Percentiles rank a stretch among this genome's conserved stretches.
Evolutionary conservation across 768 basidiomycete genomes (phyloP).

Genomic region (Boletus sp.): DNA sequence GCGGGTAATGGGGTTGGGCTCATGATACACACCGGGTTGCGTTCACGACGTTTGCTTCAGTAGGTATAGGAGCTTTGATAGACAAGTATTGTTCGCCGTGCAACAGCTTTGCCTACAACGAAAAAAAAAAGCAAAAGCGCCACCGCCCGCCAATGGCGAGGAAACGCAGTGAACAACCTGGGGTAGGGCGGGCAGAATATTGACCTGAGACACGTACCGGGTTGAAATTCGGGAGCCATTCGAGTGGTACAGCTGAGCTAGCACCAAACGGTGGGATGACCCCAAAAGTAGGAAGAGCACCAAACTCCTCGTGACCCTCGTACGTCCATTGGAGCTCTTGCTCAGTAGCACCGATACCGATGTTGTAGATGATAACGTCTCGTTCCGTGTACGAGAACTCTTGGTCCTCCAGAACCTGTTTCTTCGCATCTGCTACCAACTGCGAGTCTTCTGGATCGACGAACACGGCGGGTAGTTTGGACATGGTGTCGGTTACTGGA

Average conservation of each 20-base stretch:
- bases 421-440: constrained; percentile 81
- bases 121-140: not conserved
- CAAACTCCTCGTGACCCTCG: constrained; percentile 85
- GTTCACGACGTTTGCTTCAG: constrained; percentile 74
- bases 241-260: constrained; percentile 61
- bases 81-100: constrained; percentile 96
- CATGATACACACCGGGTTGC: constrained; percentile 51
- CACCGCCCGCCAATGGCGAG: not conserved
- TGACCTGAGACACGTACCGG: constrained; percentile 54
- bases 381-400: constrained; percentile 80
- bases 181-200: not conserved
- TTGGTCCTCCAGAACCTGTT: constrained; percentile 45
- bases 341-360: constrained; percentile 91
- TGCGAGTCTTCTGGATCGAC: constrained; percentile 79
- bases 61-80: constrained; percentile 85
- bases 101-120: constrained; percentile 79
- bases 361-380: constrained; percentile 92
- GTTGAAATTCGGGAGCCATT: constrained; percentile 94
- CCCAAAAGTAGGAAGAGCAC: constrained; percentile 88
- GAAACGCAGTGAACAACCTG: not conserved
- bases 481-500: constrained; percentile 19
- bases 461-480: constrained; percentile 49
- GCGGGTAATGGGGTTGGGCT: constrained; percentile 16
- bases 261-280: constrained; percentile 89
- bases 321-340: constrained; percentile 90